Evolutionary conservation across 148 eudicot genomes (phyloP).

Genomic region (Diospyros kaki): DNA sequence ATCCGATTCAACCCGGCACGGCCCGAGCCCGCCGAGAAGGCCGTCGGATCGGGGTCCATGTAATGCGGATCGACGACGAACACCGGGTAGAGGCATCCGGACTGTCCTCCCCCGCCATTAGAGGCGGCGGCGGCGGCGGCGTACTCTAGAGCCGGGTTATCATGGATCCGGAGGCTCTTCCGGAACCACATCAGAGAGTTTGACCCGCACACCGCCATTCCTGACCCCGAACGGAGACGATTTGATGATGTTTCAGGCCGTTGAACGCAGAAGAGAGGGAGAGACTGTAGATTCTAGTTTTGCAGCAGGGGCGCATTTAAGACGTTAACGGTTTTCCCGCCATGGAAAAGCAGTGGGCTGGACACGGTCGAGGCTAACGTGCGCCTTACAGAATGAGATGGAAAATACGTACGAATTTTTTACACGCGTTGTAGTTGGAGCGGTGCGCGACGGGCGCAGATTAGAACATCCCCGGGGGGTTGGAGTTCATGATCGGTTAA

Average conservation of each 20-base stretch:
- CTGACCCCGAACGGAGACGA: background rate
- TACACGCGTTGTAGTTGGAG: background rate
- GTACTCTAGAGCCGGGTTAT: constrained; percentile 72
- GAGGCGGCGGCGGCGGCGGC: constrained; percentile 8
- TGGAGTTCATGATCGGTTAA: background rate
- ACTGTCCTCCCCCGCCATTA: constrained; percentile 13
- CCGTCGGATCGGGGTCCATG: constrained; percentile 66
- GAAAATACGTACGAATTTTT: background rate
- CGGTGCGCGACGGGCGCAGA: background rate
- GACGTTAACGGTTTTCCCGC: constrained; percentile 20
- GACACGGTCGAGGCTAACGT: constrained; percentile 1
- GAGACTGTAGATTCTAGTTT: background rate
- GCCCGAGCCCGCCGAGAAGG: constrained; percentile 54
- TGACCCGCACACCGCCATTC: constrained; percentile 38
- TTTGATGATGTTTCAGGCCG: background rate
- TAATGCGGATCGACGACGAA: constrained; percentile 81
- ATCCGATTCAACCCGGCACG: constrained; percentile 77
- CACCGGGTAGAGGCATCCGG: constrained; percentile 51
- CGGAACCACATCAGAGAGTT: constrained; percentile 82
- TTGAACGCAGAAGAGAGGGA: constrained; percentile 1
- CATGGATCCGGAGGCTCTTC: constrained; percentile 86
- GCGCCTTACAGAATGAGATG: background rate
- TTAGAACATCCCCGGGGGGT: background rate
- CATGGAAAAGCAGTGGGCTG: background rate
- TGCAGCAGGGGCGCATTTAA: background rate